A percentile compares a stretch with the other conserved stretches of the same genome.
phyloP scores from a whole-genome alignment of 2,329 filamentous ascomycete genomes.

The Emergomyces africanus region DNA sequence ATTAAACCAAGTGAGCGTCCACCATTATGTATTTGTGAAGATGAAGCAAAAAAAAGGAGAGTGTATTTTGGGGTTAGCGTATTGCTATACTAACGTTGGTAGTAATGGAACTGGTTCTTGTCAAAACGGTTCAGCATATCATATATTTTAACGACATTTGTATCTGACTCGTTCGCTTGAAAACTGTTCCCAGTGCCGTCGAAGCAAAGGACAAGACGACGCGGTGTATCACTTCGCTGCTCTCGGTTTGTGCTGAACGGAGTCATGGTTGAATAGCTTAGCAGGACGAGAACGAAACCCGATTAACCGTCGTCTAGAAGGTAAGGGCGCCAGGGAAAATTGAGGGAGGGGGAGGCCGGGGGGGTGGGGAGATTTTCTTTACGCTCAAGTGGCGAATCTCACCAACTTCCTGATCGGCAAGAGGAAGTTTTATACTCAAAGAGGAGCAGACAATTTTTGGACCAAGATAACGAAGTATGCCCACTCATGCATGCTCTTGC shows the following conservation, averaged over 20 bases:
- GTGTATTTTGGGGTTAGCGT: not conserved
- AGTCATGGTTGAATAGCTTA: not conserved
- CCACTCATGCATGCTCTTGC: not conserved
- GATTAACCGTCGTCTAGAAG: not conserved
- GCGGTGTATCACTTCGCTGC: not conserved
- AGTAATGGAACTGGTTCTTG: constrained; percentile 13
- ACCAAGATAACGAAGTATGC: not conserved
- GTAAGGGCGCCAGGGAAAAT: not conserved
- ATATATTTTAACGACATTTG: constrained; percentile 41
- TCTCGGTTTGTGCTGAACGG: not conserved
- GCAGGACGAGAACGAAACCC: not conserved
- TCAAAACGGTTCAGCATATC: constrained; percentile 27
- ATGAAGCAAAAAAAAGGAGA: not conserved
- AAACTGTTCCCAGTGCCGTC: constrained; percentile 20
- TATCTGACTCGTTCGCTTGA: constrained; percentile 31
- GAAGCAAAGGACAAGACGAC: constrained; percentile 13
- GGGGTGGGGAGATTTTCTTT: not conserved
- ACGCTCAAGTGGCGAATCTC: not conserved
- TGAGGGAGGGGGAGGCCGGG: not conserved
- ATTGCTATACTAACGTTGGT: constrained; percentile 10
- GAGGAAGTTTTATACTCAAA: not conserved
- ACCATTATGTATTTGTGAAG: not conserved
- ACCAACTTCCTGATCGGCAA: not conserved
- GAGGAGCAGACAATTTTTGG: not conserved
- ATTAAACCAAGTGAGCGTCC: not conserved